Evolutionary conservation across 257 asterid genomes (phyloP).

Genomic region (Salvia miltiorrhiza): DNA sequence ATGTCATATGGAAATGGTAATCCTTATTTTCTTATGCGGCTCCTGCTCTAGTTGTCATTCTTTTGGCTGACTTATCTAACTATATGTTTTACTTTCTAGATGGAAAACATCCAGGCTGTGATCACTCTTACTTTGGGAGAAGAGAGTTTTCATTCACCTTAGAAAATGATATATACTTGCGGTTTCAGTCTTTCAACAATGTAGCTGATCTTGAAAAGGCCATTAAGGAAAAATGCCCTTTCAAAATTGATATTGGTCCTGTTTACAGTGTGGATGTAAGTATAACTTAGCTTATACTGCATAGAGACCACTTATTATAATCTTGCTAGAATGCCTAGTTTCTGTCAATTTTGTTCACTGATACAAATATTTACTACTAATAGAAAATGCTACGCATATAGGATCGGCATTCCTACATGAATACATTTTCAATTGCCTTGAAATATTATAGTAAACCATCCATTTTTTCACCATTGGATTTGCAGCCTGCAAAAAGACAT

Average conservation of each 20-base stretch:
- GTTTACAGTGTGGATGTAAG: constrained; percentile 91
- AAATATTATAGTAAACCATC: not conserved
- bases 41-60: not conserved
- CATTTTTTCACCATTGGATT: constrained; percentile 10
- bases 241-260: constrained; percentile 90
- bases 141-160: constrained; percentile 89
- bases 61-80: not conserved
- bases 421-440: too few species aligned
- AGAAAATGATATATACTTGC: constrained; percentile 72
- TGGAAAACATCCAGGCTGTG: constrained; percentile 98
- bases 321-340: not conserved
- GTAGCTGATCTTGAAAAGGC: constrained; percentile 57
- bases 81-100: constrained; percentile 36
- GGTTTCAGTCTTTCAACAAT: constrained; percentile 73
- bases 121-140: constrained; percentile 75
- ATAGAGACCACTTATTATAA: not conserved
- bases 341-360: not conserved
- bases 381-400: too few species aligned
- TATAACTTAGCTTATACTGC: constrained; percentile 5
- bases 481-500: constrained; percentile 87
- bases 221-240: constrained; percentile 75
- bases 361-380: not conserved
- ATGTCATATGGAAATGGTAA: constrained; percentile 90
- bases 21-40: not conserved
- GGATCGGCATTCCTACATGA: too few species aligned